Evolutionary conservation across 805 yeast species (phyloP), one percentile per base, ranked within the genome.

Genomic region (Candida lessepsii): DNA sequence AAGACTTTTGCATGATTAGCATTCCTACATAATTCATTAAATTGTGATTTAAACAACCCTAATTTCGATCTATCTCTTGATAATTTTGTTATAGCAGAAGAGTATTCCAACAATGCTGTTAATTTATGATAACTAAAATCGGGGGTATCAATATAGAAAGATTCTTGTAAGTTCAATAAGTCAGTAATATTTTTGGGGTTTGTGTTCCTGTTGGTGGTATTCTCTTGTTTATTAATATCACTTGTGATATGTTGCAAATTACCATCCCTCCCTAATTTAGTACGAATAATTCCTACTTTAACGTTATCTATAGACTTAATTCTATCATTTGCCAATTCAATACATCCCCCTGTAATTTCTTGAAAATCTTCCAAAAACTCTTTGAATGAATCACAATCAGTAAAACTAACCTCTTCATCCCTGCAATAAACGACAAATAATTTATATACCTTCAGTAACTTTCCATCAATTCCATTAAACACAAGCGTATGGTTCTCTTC

Each of bases 11-110:
- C 45, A 46, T 76, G 78, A 29, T 54, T 52, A 9, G 42, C 28
- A 35, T 71, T 65, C 36, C 70, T 65, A 48, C 86, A 81, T 14
- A 76, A 74, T 15, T 73, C 76, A 40, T 61, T 58, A 49, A 77
- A 80, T 3, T 78, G 76, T 26, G 57, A 56, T 13, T 52, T 51
- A 2, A 56, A 45, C 0, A 80, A 70, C 20, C 67, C 65, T 13
- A 60, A 37, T 35, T 59, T 52, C 0, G 71, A 63, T 34, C 73
- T 60, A 30, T 71, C 68, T 21, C 62, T 60, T 2, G 70, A 60
- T 19, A 80, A 56, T 3, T 46, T 48, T 14, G 58, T 60, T n/a
- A 63, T 62, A 1, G 80, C 67, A 1, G 73, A 61, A 13, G 65
- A 60, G 28, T 56, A 56, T n/a, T 50, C 35, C 10, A 31, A 31